Conservation (phyloP, 2,329 filamentous ascomycete genomes). For the Pezicula carpinea region DNA sequence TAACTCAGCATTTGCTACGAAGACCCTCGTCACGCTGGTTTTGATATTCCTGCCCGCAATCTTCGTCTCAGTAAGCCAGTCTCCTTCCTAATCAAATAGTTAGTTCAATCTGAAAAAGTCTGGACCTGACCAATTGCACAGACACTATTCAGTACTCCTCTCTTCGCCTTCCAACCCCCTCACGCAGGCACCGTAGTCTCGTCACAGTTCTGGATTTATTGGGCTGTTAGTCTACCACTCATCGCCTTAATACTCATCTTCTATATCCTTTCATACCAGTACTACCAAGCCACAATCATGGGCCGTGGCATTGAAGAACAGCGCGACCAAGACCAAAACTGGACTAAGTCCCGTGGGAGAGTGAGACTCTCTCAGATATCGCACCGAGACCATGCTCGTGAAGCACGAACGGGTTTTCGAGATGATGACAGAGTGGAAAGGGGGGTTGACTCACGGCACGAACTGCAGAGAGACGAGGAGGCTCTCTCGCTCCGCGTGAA, state of each 20-base stretch:
- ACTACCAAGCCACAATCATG: neutral
- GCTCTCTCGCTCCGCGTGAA: no score
- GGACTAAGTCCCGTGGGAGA: no score
- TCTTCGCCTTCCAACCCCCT: neutral
- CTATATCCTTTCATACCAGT: neutral
- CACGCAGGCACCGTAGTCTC: neutral
- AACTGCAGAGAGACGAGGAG: no score
- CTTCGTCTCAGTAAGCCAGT: neutral
- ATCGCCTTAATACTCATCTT: neutral
- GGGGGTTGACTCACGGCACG: no score
- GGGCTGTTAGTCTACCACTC: conserved; percentile 1
- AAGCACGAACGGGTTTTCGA: no score
- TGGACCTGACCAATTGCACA: neutral
- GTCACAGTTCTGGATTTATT: conserved; percentile 3
- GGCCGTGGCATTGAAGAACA: no score
- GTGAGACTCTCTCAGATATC: no score
- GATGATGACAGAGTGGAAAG: no score
- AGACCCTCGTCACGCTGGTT: no score
- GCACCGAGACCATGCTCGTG: no score
- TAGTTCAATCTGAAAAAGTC: neutral
- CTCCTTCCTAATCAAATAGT: neutral
- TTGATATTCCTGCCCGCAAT: neutral
- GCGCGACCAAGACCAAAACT: no score
- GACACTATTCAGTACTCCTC: neutral
- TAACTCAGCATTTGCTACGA: no score